Evolutionary conservation across 73 alveolate genomes (phyloP), one percentile per base, ranked within the genome.

Genomic region (Blepharisma stoltei): DNA sequence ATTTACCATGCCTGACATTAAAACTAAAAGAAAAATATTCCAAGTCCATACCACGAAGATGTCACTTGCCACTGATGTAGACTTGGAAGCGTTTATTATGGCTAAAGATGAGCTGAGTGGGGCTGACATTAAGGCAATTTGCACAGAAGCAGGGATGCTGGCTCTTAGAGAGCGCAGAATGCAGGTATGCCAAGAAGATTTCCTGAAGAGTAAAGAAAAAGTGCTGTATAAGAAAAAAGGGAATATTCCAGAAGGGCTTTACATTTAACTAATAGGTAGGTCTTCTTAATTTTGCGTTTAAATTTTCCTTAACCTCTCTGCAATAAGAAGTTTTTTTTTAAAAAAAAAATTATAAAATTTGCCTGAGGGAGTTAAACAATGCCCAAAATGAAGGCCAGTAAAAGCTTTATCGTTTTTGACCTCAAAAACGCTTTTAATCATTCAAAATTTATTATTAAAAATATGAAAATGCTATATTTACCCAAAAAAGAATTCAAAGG

Each of bases 181-280:
- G 81, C 94, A 91, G 77, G 99, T 93, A 54, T 80, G 91, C 43
- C 97, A 97, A 75, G 99, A 97, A 79, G 99, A 97, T 88, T 97
- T 96, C 90, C 89, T 96, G 97, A 96, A 96, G 76, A 98, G 99
- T 6, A 97, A 95, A 85, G 99, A 97, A 82, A 97, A 97, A 90
- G 98, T 95, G 11, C 95, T 97, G 70, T 97, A 97, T 92, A 91
- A 90, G 82, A 97, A 97, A 95, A 97, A 97, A 88, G 99, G 99
- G 46, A 83, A 89, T 76, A 93, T 94, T 53, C 98, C 99, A 11
- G 99, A 97, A 76, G 98, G 99, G 25, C 92, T 97, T 84, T 97
- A 97, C 87, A 90, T 97, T 71, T 97, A 69, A 68, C 1, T 32
- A 32, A 32, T 32, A 32, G 41, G 41, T 32, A 32, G 41, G 41